Percentiles rank a stretch among this genome's conserved stretches.
Evolutionary conservation across 306 rosid species (phyloP).

Genomic region (Phaseolus lunatus): DNA sequence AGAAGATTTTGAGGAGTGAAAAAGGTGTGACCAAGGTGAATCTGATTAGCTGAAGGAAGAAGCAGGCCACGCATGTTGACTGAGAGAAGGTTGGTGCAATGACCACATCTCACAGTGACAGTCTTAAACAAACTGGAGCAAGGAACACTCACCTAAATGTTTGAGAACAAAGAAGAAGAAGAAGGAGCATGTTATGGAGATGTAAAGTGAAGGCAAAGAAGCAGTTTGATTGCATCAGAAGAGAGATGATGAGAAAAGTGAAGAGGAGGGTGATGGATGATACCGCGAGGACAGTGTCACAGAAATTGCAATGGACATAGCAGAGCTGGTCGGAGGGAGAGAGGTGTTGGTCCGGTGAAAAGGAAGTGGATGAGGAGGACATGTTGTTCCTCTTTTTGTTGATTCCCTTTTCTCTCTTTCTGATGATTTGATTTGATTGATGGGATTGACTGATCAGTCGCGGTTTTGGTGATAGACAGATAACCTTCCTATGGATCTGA

Average conservation of each 20-base stretch:
- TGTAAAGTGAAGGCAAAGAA: not conserved
- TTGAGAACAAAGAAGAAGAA: not conserved
- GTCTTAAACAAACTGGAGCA: conserved; percentile 84
- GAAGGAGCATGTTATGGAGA: not conserved
- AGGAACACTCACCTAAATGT: conserved; percentile 90
- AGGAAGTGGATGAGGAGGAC: conserved; percentile 77
- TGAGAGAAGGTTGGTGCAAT: conserved; percentile 92
- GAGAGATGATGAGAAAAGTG: not conserved
- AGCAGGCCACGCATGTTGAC: conserved; percentile 81
- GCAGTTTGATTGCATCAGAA: not conserved
- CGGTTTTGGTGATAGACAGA: conserved; percentile 57
- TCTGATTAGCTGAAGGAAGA: conserved; percentile 71
- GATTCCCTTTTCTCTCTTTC: conserved; percentile 38
- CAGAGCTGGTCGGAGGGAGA: conserved; percentile 95
- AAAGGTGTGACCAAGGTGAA: conserved; percentile 72
- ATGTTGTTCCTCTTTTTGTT: conserved; percentile 51
- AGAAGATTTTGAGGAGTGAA: conserved; percentile 75
- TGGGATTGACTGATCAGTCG: conserved; percentile 81
- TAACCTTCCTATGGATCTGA: conserved; percentile 59
- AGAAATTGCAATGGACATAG: conserved; percentile 94
- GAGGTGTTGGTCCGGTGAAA: conserved; percentile 80
- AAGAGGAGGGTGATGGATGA: not conserved
- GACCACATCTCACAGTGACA: conserved; percentile 95
- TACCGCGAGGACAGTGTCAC: conserved; percentile 96
- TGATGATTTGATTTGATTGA: conserved; percentile 73